phyloP scores from a whole-genome alignment of 352 stramenopile genomes.

The Globisporangium nunn region DNA sequence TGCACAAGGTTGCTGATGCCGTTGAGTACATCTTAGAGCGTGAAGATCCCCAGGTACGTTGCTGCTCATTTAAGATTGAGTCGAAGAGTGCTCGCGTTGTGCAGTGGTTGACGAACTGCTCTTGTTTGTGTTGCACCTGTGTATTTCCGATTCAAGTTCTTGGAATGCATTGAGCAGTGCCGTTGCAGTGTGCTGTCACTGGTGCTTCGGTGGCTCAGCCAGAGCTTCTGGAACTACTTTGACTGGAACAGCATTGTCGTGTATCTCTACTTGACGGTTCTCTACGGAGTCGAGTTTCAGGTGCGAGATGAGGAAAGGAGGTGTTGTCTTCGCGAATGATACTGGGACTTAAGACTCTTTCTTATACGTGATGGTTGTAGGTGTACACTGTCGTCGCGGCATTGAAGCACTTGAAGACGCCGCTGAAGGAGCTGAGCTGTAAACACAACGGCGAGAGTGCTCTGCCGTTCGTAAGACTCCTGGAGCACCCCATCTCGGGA shows the following conservation, averaged over 20 bases:
- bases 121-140: not conserved
- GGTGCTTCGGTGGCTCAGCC: slow-evolving; percentile 38
- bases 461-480: slow-evolving; percentile 24
- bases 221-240: slow-evolving; percentile 70
- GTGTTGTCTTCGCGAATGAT: not conserved
- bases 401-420: slow-evolving; percentile 39
- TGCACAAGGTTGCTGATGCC: slow-evolving; percentile 25
- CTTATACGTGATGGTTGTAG: slow-evolving; percentile 16
- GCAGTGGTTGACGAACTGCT: not conserved
- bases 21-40: slow-evolving; percentile 36
- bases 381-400: slow-evolving; percentile 42
- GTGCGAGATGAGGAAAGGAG: slow-evolving; percentile 11
- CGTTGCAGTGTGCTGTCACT: slow-evolving; percentile 40
- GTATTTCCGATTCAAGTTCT: slow-evolving; percentile 18
- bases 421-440: slow-evolving; percentile 24
- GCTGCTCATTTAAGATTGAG: not conserved
- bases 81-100: not conserved
- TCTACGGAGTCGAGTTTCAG: slow-evolving; percentile 58
- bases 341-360: not conserved
- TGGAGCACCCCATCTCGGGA: slow-evolving; percentile 30
- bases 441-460: slow-evolving; percentile 20
- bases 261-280: slow-evolving; percentile 40
- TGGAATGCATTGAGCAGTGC: slow-evolving; percentile 31
- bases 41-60: slow-evolving; percentile 47
- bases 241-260: slow-evolving; percentile 54